Base-by-base conservation (phyloP, 1,284 basidiomycete species). In the Trametes pubescens region DNA sequence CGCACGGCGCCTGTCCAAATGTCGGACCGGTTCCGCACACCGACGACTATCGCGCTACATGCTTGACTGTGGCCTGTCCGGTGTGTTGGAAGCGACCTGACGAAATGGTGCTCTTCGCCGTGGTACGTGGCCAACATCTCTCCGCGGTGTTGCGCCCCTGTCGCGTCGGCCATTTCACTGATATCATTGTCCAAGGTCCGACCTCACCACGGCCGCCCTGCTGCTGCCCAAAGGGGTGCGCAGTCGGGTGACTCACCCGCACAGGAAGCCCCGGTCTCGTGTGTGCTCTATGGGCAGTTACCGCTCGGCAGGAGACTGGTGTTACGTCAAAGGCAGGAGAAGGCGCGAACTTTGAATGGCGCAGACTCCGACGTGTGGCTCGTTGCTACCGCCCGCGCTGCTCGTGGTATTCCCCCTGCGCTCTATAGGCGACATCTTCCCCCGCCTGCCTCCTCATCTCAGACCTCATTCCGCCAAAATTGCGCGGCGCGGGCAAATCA, bases 301-400 rank as follows among this genome's bases (percentile, higher is more conserved):
- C 61, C 48, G 60, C 59, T 59, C 52, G 60, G 51, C 47, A 60
- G 65, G 62, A 47, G 40, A 29, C n/a, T 21, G 56, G 18, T 51
- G 51, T 67, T 67, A 67, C 66, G 66, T 67, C 66, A 67, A 65
- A 18, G 35, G 53, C 58, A 57, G 49, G 14, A 51, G 58, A 57
- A 62, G 53, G 46, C 57, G 57, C 29, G 32, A 55, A 56, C 48
- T 57, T 18, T 64, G 49, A 57, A 64, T 64, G 38, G 54, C 51
- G 32, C 7, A 40, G 22, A 52, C 57, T 61, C 57, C 64, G 54
- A 61, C 53, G 59, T 57, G 38, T 62, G 54, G 46, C 60, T 60
- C 34, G 44, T 51, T 47, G 38, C 62, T 38, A 32, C 47, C 60
- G 57, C 52, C 57, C 60, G 35, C 11, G 18, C 21, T 32, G 32